Evolutionary conservation across 2,329 filamentous ascomycete genomes (phyloP).

Genomic region (Alternaria sp.): DNA sequence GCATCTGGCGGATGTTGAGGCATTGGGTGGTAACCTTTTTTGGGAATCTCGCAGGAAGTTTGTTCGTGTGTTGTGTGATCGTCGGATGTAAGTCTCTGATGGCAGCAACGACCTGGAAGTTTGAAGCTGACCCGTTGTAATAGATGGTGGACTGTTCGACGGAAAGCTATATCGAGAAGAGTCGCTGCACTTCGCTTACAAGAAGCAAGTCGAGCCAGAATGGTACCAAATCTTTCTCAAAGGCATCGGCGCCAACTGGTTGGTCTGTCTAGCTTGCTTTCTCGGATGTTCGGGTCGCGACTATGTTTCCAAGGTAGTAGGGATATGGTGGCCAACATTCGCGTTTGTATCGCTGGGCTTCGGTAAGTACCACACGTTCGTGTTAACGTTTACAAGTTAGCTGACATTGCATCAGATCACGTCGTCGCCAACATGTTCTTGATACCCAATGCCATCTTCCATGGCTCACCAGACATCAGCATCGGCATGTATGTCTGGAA

Average conservation of each 20-base stretch:
- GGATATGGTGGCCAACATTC: conserved; percentile 38
- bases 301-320: conserved; percentile 27
- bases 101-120: no score
- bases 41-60: conserved; percentile 57
- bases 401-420: conserved; percentile 19
- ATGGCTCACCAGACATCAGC: conserved; percentile 21
- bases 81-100: conserved; percentile 52
- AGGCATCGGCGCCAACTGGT: conserved; percentile 31
- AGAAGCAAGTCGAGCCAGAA: conserved; percentile 23
- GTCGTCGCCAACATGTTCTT: conserved; percentile 41
- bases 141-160: conserved; percentile 56
- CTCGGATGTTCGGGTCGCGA: conserved; percentile 29
- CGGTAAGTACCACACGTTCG: not conserved
- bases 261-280: conserved; percentile 31
- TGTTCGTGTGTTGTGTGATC: conserved; percentile 58
- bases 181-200: conserved; percentile 20
- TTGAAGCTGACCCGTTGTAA: not conserved
- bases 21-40: conserved; percentile 58
- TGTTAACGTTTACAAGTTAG: not conserved
- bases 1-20: conserved; percentile 43
- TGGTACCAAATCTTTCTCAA: conserved; percentile 29
- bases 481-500: conserved; percentile 40
- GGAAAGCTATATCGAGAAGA: conserved; percentile 20
- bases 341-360: conserved; percentile 33
- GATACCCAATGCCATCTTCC: conserved; percentile 34